Conservation (phyloP, 1,284 basidiomycete species). For the Irpex rosettiformis region DNA sequence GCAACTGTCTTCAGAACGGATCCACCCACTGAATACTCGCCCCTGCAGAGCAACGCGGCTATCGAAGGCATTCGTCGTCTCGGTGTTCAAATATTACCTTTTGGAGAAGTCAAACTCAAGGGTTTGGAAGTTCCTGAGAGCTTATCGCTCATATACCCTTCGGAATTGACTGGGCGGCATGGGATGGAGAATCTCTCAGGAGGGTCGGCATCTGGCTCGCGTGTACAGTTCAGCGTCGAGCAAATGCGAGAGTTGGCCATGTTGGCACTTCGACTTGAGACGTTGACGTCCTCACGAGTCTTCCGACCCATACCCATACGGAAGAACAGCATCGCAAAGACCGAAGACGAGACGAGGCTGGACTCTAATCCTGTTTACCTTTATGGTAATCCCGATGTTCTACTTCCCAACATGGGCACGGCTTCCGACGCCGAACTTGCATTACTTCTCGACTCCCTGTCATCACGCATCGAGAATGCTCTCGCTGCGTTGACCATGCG, state of each 20-base stretch:
- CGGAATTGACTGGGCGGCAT: slow-evolving; percentile 71
- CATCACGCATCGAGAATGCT: slow-evolving; percentile 81
- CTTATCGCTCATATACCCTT: slow-evolving; percentile 84
- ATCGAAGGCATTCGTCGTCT: slow-evolving; percentile 75
- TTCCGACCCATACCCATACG: slow-evolving; percentile 49
- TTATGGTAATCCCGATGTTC: slow-evolving; percentile 58
- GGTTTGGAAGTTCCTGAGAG: slow-evolving; percentile 90
- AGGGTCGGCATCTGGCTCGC: slow-evolving; percentile 42
- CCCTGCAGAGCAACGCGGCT: slow-evolving; percentile 50
- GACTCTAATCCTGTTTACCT: slow-evolving; percentile 36
- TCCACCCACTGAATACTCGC: slow-evolving; percentile 54
- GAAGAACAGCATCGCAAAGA: slow-evolving; percentile 38
- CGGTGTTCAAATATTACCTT: slow-evolving; percentile 69
- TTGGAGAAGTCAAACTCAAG: slow-evolving; percentile 93
- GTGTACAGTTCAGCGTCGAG: slow-evolving; percentile 68
- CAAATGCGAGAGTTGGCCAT: slow-evolving; percentile 78
- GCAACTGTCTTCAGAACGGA: slow-evolving; percentile 55
- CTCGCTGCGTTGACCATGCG: slow-evolving; percentile 51
- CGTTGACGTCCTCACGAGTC: slow-evolving; percentile 65
- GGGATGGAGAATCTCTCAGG: slow-evolving; percentile 37
- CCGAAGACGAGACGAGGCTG: slow-evolving; percentile 30
- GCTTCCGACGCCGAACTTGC: slow-evolving; percentile 77
- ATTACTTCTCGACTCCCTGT: slow-evolving; percentile 71
- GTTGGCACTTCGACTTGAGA: slow-evolving; percentile 82
- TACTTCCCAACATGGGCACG: slow-evolving; percentile 75